Evolutionary conservation across 2,329 filamentous ascomycete species (phyloP), one percentile per base, ranked within the genome.

Genomic region (Gaeumannomyces tritici): DNA sequence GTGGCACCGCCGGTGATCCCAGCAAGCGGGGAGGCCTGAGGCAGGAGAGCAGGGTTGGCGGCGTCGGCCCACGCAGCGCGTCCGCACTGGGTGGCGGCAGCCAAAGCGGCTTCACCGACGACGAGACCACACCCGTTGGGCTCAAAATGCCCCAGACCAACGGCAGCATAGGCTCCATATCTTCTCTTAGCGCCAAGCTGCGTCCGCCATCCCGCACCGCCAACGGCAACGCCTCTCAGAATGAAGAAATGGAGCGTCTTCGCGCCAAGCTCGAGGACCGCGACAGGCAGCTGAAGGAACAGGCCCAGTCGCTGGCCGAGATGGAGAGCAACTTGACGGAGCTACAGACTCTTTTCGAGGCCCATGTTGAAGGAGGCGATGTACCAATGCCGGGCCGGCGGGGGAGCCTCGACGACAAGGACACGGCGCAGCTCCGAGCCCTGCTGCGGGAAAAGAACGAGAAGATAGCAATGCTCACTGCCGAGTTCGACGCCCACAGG

Each of bases 391-490:
- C 35, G 2, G 67, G 75, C 69, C 73, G 78, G 69, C 75, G 78
- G 65, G 75, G 75, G 66, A 82, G 79, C 68, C 67, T 83, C 28
- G 86, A 88, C 63, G 89, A 89, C 63, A 88, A 87, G 67, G 93
- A 96, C 72, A 82, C 87, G 2, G 73, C 83, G 6, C 89, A 96
- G 71, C 80, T 99, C 63, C 87, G 93, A 62, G 84, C 88, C n/a
- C 76, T 96, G 68, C 77, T 99, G 62, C 84, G 91, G 28, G 95
- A 99, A 76, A 97, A 96, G 82, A 97, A 97, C 70, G 95, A 99
- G 63, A 96, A 93, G 78, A 97, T 99, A 67, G 87, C 89, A 29
- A 88, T 93, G 80, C 83, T 99, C 68, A 98, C 93, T 0, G 86
- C 90, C 11, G 95, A 99, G 72, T 99, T 99, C 69, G 95, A 99